Evolutionary conservation across 176 grass and related monocot genomes (phyloP), one percentile per base, ranked within the genome.

Genomic region (Urochloa ruziziensis): DNA sequence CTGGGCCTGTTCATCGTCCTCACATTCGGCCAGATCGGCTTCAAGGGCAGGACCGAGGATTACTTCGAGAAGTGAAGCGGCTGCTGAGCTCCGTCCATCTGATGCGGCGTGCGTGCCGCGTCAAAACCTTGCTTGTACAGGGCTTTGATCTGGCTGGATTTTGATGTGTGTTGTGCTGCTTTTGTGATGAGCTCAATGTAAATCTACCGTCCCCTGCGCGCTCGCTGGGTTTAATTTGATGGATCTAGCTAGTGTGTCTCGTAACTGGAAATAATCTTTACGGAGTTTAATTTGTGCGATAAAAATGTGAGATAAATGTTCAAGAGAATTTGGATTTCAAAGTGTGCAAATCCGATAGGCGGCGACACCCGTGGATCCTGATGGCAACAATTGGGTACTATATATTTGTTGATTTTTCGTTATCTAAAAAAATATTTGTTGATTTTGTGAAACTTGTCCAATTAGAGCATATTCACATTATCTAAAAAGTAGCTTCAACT

Each of bases 21-120:
- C 60, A 96, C 91, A 62, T 99, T 99, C 36, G 96, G 96, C 12
- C 96, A 99, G 87, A 96, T 99, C 89, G 96, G 96, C 2, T 99
- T 99, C 89, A 99, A 99, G 85, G 96, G 93, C 47, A 99, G 93
- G 93, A 91, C 85, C 16, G 96, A 98, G 72, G 87, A 83, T 33
- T 99, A 99, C 93, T 96, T 98, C 59, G 57, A 94, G 79, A 73
- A 86, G 86, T 78, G 69, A 60, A 67, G 44, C 24, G 0, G 15
- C 4, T 0, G 15, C 1, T 1, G 34, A 14, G 35, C 51, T 58
- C 28, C 17, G 18, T 29, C 13, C 3, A 6, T 3, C 39, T 40
- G 39, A 40, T 40, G 68, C 62, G 46, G 68, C 68, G n/a, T 44
- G 58, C 34, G 18, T 75, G 81, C 65, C 27, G 37, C 44, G 4